Percentiles rank a stretch among this genome's conserved stretches.
phyloP scores from a whole-genome alignment of 495 filamentous ascomycete genomes.

The Staphylotrichum tortipilum region DNA sequence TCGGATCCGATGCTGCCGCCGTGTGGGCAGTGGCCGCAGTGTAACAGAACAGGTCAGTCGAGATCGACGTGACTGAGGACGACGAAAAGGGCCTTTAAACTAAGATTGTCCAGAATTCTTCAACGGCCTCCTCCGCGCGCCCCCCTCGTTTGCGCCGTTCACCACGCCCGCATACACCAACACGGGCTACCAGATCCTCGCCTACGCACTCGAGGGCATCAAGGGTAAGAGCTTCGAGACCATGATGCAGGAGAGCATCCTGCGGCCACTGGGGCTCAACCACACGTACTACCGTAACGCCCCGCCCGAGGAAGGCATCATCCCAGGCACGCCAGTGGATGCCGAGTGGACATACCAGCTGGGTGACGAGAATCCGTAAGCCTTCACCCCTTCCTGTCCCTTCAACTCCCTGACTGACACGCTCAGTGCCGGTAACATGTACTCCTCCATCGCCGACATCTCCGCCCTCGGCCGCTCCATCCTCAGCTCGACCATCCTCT shows the following conservation, averaged over 20 bases:
- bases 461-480: constrained; percentile 47
- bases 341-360: constrained; percentile 30
- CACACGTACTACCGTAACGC: constrained; percentile 33
- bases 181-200: constrained; percentile 45
- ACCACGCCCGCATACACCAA: constrained; percentile 50
- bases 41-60: constrained; percentile 28
- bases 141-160: constrained; percentile 42
- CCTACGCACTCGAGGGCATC: constrained; percentile 47
- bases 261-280: constrained; percentile 39
- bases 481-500: constrained; percentile 41
- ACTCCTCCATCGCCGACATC: constrained; percentile 46
- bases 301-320: constrained; percentile 21
- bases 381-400: constrained; percentile 1
- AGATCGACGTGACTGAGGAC: background rate
- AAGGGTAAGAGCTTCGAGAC: constrained; percentile 37
- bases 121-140: constrained; percentile 35
- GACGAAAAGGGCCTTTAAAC: background rate
- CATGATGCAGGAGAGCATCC: constrained; percentile 36
- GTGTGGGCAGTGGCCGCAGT: constrained; percentile 29
- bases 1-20: constrained; percentile 35
- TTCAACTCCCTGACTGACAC: background rate
- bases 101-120: constrained; percentile 42
- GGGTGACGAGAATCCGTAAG: constrained; percentile 34
- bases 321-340: constrained; percentile 20
- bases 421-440: constrained; percentile 47